phyloP scores from a whole-genome alignment of 768 basidiomycete species.

The Lentinus brumalis region DNA sequence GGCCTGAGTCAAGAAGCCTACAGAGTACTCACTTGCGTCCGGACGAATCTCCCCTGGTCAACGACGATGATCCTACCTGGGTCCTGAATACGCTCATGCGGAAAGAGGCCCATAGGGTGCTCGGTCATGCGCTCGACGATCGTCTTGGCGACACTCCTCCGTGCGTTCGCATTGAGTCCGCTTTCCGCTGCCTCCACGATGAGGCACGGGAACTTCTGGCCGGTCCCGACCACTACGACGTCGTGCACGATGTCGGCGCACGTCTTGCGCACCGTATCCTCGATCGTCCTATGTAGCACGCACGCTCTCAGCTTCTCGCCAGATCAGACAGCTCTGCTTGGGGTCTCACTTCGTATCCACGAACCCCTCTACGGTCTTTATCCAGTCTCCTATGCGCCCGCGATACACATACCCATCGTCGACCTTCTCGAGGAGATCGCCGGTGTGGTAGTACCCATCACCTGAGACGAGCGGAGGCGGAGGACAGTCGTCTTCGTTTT shows the following conservation, averaged over 20 bases:
- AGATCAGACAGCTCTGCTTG: not conserved
- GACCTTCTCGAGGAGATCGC: slow-evolving; percentile 26
- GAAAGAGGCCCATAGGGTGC: slow-evolving; percentile 6
- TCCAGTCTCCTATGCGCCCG: slow-evolving; percentile 27
- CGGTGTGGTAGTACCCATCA: slow-evolving; percentile 22
- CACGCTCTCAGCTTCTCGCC: not conserved
- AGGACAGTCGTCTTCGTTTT: slow-evolving; percentile 19
- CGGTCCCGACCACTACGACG: slow-evolving; percentile 25
- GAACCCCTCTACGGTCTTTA: slow-evolving; percentile 21
- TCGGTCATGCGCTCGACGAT: slow-evolving; percentile 7
- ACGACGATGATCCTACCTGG: slow-evolving; percentile 13
- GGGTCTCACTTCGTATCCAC: slow-evolving; percentile 24
- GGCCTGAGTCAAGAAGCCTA: not conserved
- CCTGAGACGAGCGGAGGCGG: slow-evolving; percentile 16
- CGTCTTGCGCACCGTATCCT: slow-evolving; percentile 20
- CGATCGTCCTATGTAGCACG: slow-evolving; percentile 16
- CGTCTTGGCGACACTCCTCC: slow-evolving; percentile 2
- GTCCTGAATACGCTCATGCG: slow-evolving; percentile 17
- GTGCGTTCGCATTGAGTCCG: not conserved
- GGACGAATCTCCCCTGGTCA: slow-evolving; percentile 4
- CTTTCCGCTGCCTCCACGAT: slow-evolving; percentile 17
- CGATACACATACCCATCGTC: slow-evolving; percentile 22
- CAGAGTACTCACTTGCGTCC: slow-evolving; percentile 6
- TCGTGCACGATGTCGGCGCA: slow-evolving; percentile 21
- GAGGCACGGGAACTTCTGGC: slow-evolving; percentile 16